Evolutionary conservation across 768 basidiomycete genomes (phyloP).

Genomic region (Phylloporus sp.): DNA sequence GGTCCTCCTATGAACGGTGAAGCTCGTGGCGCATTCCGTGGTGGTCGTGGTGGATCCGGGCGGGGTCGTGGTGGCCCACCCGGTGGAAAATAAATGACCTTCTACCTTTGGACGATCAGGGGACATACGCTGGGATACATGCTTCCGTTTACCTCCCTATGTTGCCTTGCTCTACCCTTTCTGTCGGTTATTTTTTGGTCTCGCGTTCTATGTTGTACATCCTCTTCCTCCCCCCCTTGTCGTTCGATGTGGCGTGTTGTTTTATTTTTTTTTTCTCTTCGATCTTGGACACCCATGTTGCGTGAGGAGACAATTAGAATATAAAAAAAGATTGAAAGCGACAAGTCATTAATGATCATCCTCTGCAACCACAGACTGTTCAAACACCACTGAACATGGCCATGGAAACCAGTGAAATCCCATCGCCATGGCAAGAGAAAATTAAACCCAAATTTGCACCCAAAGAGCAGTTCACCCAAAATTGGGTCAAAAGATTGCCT

Average conservation of each 20-base stretch:
- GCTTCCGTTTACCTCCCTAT: conserved; percentile 11
- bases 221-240: neutral
- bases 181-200: conserved; percentile 4
- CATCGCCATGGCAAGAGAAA: neutral
- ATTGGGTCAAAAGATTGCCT: neutral
- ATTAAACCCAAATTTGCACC: neutral
- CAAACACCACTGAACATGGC: neutral
- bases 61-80: conserved; percentile 40
- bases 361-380: too few relatives aligned
- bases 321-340: conserved; percentile 1
- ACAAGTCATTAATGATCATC: neutral
- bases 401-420: neutral
- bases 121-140: conserved; percentile 11
- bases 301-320: conserved; percentile 24
- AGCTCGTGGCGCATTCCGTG: conserved; percentile 44
- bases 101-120: neutral
- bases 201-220: conserved; percentile 14
- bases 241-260: conserved; percentile 11
- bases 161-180: conserved; percentile 12
- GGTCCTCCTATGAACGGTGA: conserved; percentile 53
- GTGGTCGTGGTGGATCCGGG: conserved; percentile 42
- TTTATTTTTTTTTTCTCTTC: neutral
- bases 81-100: conserved; percentile 19
- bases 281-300: conserved; percentile 18
- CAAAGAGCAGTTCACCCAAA: neutral